These are phyloP conservation scores for Cardamine chenopodiifolia DNA, from an alignment of 345 rosid species.

Conservation along the genomic window DNA sequence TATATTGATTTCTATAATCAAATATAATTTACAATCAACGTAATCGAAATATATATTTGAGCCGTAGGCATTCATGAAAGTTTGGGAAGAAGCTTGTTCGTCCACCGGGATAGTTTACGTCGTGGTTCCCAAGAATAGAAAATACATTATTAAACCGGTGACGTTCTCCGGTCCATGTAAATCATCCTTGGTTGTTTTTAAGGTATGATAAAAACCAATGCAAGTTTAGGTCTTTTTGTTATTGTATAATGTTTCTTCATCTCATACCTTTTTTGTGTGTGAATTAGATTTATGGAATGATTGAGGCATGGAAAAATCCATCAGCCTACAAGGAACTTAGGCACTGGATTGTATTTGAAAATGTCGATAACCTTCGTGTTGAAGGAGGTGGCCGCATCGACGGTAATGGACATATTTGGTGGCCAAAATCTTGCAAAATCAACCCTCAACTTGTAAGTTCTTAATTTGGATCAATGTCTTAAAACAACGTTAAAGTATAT, in stretches of 20 bases:
- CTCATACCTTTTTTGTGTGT: not conserved
- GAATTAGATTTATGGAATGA: constrained; percentile 64
- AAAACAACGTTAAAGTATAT: not conserved
- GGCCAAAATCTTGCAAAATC: constrained; percentile 87
- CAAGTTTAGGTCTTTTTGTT: not conserved
- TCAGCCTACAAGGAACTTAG: constrained; percentile 57
- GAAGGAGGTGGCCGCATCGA: constrained; percentile 87
- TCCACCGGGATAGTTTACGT: constrained; percentile 48
- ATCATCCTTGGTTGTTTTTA: constrained; percentile 55
- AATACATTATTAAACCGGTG: constrained; percentile 61
- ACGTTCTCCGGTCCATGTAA: constrained; percentile 84
- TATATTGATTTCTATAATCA: not conserved
- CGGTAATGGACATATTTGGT: constrained; percentile 85
- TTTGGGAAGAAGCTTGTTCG: constrained; percentile 71
- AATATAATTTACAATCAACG: not conserved
- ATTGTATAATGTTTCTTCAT: constrained; percentile 3
- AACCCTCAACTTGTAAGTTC: constrained; percentile 61
- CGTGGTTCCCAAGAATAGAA: constrained; percentile 55
- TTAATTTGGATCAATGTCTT: not conserved
- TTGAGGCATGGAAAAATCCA: constrained; percentile 57
- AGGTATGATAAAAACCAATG: constrained; percentile 47
- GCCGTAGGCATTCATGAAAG: constrained; percentile 59
- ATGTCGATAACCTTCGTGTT: constrained; percentile 57
- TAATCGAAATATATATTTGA: constrained; percentile 8
- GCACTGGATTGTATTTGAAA: constrained; percentile 63